phyloP scores from a whole-genome alignment of 202 grass and related monocot species.

The Miscanthus sacchariflorus region DNA sequence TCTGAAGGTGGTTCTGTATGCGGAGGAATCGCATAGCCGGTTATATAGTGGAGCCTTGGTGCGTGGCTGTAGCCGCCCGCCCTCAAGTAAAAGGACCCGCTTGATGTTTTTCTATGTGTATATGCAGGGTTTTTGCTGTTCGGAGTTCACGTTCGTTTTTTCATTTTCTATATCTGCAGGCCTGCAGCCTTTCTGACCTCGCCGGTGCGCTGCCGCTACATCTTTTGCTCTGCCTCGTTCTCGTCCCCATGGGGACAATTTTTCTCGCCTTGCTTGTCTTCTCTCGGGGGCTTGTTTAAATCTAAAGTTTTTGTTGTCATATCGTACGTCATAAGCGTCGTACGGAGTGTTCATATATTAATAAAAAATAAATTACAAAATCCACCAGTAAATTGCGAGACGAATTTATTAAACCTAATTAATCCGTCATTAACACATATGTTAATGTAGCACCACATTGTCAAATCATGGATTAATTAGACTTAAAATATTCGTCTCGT shows the following conservation, averaged over 20 bases:
- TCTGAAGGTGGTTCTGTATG: constrained; percentile 2
- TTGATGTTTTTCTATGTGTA: constrained; percentile 36
- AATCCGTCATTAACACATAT: too few relatives aligned
- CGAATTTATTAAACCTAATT: too few relatives aligned
- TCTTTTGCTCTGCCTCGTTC: neutral
- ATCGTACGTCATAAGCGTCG: too few relatives aligned
- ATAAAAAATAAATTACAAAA: too few relatives aligned
- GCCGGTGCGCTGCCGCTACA: neutral
- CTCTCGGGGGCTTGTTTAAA: too few relatives aligned
- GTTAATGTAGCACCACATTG: too few relatives aligned
- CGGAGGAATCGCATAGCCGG: constrained; percentile 23
- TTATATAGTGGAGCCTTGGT: constrained; percentile 44
- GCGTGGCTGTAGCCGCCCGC: constrained; percentile 18
- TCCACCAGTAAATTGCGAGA: too few relatives aligned
- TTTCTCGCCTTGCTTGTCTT: neutral
- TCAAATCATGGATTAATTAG: too few relatives aligned
- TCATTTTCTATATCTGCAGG: neutral
- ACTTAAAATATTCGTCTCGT: too few relatives aligned
- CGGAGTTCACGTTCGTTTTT: constrained; percentile 14
- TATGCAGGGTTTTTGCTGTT: constrained; percentile 53
- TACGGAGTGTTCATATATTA: too few relatives aligned
- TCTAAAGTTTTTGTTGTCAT: too few relatives aligned
- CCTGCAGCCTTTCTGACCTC: neutral
- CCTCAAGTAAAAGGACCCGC: constrained; percentile 30
- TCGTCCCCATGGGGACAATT: neutral